A percentile compares a stretch with the other conserved stretches of the same genome.
Evolutionary conservation across 2,329 filamentous ascomycete species (phyloP).

Genomic region (Ascochyta lentis): DNA sequence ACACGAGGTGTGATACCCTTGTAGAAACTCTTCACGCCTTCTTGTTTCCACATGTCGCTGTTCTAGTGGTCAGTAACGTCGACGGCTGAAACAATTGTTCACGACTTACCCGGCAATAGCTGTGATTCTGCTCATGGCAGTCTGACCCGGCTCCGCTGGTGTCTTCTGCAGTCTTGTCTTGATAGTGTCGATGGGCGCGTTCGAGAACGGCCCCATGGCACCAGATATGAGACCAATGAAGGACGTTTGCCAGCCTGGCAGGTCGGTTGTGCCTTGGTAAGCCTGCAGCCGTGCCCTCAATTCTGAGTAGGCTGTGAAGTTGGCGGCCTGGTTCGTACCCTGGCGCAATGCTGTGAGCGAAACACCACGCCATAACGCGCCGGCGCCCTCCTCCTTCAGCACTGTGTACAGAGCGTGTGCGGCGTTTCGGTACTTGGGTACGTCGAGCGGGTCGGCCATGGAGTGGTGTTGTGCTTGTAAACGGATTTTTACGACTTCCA

Average conservation of each 20-base stretch:
- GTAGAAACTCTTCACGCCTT: slow-evolving; percentile 94
- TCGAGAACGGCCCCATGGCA: slow-evolving; percentile 94
- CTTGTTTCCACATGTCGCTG: slow-evolving; percentile 71
- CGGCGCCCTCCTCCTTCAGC: slow-evolving; percentile 85
- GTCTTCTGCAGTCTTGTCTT: slow-evolving; percentile 96
- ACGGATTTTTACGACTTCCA: slow-evolving; percentile 99
- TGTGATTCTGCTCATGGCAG: slow-evolving; percentile 78
- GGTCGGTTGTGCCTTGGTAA: slow-evolving; percentile 73
- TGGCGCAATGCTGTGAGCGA: slow-evolving; percentile 91
- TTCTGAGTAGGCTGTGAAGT: slow-evolving; percentile 97
- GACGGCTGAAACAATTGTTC: background rate
- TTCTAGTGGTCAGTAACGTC: slow-evolving; percentile 13
- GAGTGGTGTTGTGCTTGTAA: slow-evolving; percentile 97
- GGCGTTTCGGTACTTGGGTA: slow-evolving; percentile 97
- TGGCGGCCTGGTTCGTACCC: slow-evolving; percentile 92
- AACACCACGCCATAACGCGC: slow-evolving; percentile 90
- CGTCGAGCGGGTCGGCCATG: slow-evolving; percentile 94
- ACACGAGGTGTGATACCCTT: slow-evolving; percentile 98
- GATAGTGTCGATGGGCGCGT: slow-evolving; percentile 98
- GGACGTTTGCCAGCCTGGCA: slow-evolving; percentile 90
- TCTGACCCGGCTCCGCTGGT: slow-evolving; percentile 80
- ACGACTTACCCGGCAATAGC: slow-evolving; percentile 66
- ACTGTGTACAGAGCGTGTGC: slow-evolving; percentile 85
- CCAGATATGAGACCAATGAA: slow-evolving; percentile 88
- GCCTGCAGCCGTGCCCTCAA: slow-evolving; percentile 80